Evolutionary conservation across 768 basidiomycete genomes (phyloP), one percentile per base, ranked within the genome.

Genomic region (Tulasnella sp.): DNA sequence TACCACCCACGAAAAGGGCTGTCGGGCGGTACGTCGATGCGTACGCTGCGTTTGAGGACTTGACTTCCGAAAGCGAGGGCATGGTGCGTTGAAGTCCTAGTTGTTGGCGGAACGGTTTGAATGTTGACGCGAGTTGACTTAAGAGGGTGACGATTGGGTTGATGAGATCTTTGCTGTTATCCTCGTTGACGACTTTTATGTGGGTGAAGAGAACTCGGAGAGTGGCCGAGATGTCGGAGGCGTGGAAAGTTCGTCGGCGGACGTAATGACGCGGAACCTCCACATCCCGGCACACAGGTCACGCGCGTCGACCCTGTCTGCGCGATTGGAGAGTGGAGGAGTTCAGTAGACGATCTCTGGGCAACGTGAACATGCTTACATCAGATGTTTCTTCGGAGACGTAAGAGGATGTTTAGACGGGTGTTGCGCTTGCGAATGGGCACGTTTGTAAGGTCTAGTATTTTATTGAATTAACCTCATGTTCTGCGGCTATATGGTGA

Each of bases 1-100:
- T 74, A 62, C 74, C 74, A 8, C 74, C 74, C 66, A 74, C 74
- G 35, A 74, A 74, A 12, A 74, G 35, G 7, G 74, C 74, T 2
- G 69, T 67, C n/a, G 74, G 74, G 36, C 72, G 68, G 42, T 73
- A 73, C 9, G 73, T 32, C 19, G 69, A 37, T 12, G 63, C 37
- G 34, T 68, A 73, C 1, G 64, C 34, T 14, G 72, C 63, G 41
- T 74, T 74, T 14, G 32, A 32, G 16, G 72, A 39, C 47, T 62
- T 41, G 66, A 65, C 74, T 3, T 42, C 44, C n/a, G 63, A 14
- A 26, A 74, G 72, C 9, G 41, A 34, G 19, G 73, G 34, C 71
- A 72, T 72, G 26, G n/a, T n/a, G n/a, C n/a, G n/a, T n/a, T n/a
- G n/a, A n/a, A n/a, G n/a, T n/a, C n/a, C n/a, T n/a, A n/a, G n/a